Evolutionary conservation across 1,284 basidiomycete genomes (phyloP).

Genomic region (Waitea zeae): DNA sequence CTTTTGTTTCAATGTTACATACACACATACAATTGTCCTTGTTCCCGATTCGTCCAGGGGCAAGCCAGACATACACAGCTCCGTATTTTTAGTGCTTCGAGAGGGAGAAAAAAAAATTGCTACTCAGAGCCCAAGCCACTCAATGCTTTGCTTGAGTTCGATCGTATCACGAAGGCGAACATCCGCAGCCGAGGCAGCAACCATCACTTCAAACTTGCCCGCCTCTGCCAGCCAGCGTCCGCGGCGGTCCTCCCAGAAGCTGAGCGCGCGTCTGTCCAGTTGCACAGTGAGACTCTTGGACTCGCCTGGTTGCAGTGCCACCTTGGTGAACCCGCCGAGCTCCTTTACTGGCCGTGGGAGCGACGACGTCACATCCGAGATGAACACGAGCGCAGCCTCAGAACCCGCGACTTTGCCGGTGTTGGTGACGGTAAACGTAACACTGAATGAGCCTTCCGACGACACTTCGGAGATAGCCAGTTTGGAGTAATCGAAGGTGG

Average conservation of each 20-base stretch:
- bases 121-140: conserved; percentile 22
- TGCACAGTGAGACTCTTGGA: conserved; percentile 20
- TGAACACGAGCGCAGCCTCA: conserved; percentile 50
- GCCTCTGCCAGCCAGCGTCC: conserved; percentile 20
- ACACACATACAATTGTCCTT: too few species aligned
- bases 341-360: conserved; percentile 30
- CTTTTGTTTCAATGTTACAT: too few species aligned
- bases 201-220: conserved; percentile 17
- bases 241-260: conserved; percentile 37
- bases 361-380: conserved; percentile 31
- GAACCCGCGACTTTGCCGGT: conserved; percentile 35
- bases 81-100: not conserved
- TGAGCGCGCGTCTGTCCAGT: conserved; percentile 44
- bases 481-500: conserved; percentile 47
- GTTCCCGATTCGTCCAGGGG: conserved; percentile 21
- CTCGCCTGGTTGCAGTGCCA: conserved; percentile 29
- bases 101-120: conserved; percentile 1
- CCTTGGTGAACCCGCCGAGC: conserved; percentile 45
- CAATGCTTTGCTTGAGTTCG: conserved; percentile 17
- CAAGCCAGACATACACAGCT: conserved; percentile 22
- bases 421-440: conserved; percentile 43
- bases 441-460: conserved; percentile 19
- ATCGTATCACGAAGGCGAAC: conserved; percentile 16
- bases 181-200: conserved; percentile 19
- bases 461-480: conserved; percentile 32